Evolutionary conservation across 2,329 filamentous ascomycete species (phyloP).

Genomic region (Epicoccum nigrum): DNA sequence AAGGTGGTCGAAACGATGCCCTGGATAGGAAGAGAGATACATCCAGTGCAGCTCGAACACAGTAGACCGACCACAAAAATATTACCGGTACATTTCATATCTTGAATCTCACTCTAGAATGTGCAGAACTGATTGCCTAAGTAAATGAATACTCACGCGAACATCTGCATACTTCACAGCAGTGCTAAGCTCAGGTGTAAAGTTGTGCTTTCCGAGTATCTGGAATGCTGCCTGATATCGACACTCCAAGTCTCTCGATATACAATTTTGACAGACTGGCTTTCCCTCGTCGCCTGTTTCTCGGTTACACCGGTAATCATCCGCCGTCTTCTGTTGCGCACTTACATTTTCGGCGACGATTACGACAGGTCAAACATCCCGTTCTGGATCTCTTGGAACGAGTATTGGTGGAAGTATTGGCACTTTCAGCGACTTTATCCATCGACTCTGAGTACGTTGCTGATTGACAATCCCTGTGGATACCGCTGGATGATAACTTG

Average conservation of each 20-base stretch:
- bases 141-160: conserved; percentile 9
- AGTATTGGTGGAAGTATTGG: conserved; percentile 11
- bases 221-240: conserved; percentile 56
- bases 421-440: conserved; percentile 13
- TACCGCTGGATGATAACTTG: background rate
- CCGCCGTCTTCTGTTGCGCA: conserved; percentile 3
- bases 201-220: conserved; percentile 58
- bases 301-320: background rate
- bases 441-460: conserved; percentile 8
- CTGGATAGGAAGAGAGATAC: too few relatives aligned
- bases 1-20: too few relatives aligned
- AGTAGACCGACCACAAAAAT: too few relatives aligned
- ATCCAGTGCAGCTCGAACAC: too few relatives aligned
- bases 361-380: conserved; percentile 58
- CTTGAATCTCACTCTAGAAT: too few relatives aligned
- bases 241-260: conserved; percentile 55
- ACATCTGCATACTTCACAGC: conserved; percentile 24
- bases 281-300: conserved; percentile 58
- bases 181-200: conserved; percentile 45
- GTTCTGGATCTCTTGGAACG: conserved; percentile 43
- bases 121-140: too few relatives aligned
- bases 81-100: too few relatives aligned
- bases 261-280: conserved; percentile 57
- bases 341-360: conserved; percentile 58
- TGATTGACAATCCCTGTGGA: background rate